These are phyloP conservation scores for Ustilago trichophora DNA, from an alignment of 1,284 basidiomycete species.

Conservation along the genomic window DNA sequence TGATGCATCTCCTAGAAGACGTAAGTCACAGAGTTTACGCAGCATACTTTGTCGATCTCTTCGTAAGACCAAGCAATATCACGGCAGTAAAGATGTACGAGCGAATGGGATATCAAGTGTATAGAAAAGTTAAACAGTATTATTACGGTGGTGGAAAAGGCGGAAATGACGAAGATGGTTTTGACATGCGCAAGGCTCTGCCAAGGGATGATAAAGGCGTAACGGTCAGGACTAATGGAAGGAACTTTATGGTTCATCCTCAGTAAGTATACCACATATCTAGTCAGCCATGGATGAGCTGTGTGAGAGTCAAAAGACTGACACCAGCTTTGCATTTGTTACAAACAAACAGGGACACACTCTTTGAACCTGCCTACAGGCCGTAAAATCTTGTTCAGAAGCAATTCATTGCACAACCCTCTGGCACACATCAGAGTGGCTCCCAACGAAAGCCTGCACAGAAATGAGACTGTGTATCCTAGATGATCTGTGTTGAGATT, in stretches of 20 bases:
- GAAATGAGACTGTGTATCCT: no score
- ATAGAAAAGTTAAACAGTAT: slow-evolving; percentile 82
- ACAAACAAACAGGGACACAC: slow-evolving; percentile 14
- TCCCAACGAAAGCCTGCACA: no score
- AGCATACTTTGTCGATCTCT: slow-evolving; percentile 87
- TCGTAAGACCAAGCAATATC: slow-evolving; percentile 77
- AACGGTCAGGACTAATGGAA: slow-evolving; percentile 53
- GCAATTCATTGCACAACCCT: background rate
- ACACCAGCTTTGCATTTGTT: no score
- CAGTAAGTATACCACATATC: no score
- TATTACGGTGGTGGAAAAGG: slow-evolving; percentile 78
- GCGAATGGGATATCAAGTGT: slow-evolving; percentile 84
- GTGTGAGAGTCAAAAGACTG: no score
- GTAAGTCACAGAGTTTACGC: slow-evolving; percentile 73
- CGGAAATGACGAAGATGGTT: slow-evolving; percentile 81
- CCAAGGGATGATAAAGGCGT: slow-evolving; percentile 48
- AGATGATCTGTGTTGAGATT: no score
- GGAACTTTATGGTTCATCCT: slow-evolving; percentile 50
- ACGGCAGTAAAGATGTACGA: slow-evolving; percentile 82
- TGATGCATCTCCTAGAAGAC: slow-evolving; percentile 82
- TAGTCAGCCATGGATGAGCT: no score
- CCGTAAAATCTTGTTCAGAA: background rate
- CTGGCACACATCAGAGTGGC: no score
- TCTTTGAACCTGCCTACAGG: slow-evolving; percentile 37
- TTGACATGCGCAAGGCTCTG: slow-evolving; percentile 78